A percentile compares a stretch with the other conserved stretches of the same genome.
Conservation (phyloP, 2,329 filamentous ascomycete genomes). For the Neoarthrinium moseri region DNA sequence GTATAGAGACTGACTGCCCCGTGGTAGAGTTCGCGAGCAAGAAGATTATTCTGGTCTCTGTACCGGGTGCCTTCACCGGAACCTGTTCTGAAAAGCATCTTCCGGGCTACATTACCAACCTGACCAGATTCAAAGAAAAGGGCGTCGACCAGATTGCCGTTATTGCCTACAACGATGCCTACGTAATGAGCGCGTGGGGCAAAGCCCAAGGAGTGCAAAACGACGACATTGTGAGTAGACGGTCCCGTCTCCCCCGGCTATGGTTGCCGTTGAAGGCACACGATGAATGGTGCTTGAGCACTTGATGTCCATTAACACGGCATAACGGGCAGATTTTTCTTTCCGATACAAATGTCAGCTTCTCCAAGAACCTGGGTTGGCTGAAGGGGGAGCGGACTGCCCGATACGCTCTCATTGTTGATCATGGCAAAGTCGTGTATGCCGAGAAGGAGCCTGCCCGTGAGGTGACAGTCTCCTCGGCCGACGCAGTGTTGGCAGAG, state of each 20-base stretch:
- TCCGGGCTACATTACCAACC: conserved; percentile 74
- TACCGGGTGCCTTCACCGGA: conserved; percentile 78
- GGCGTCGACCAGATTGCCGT: conserved; percentile 81
- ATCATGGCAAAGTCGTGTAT: conserved; percentile 81
- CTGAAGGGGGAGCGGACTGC: conserved; percentile 70
- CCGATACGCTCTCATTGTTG: conserved; percentile 77
- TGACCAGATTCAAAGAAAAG: conserved; percentile 70
- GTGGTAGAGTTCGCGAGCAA: conserved; percentile 52
- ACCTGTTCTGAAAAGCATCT: conserved; percentile 82
- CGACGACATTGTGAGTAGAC: conserved; percentile 59
- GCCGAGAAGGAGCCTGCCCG: conserved; percentile 67
- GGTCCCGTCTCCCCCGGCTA: too few species aligned
- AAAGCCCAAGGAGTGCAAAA: conserved; percentile 81
- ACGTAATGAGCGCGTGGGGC: conserved; percentile 85
- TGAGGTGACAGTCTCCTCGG: conserved; percentile 41
- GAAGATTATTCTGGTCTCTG: conserved; percentile 55
- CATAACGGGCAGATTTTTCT: conserved; percentile 84
- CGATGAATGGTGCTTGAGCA: too few species aligned
- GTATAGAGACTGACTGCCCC: neutral
- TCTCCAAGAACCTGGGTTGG: conserved; percentile 80
- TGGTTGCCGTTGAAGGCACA: too few species aligned
- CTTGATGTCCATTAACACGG: too few species aligned
- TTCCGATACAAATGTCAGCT: conserved; percentile 66
- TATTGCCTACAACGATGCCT: conserved; percentile 82
- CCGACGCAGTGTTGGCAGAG: conserved; percentile 53